A percentile compares a stretch with the other conserved stretches of the same genome.
Evolutionary conservation across 352 stramenopile genomes (phyloP).

Genomic region (Albugo laibachii): DNA sequence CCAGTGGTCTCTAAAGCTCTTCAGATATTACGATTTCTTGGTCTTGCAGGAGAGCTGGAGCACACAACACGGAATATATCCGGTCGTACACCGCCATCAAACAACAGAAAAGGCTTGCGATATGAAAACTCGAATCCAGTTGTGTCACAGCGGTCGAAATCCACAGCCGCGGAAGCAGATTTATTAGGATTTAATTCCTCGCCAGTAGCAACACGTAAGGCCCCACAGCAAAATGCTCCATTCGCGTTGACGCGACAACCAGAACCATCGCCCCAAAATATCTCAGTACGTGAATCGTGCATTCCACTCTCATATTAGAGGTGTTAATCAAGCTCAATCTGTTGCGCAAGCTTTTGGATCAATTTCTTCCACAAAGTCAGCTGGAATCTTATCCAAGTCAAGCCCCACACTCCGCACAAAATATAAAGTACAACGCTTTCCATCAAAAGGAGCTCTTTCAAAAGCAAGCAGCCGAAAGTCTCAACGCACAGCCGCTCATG

Average conservation of each 20-base stretch:
- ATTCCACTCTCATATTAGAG: no score
- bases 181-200: conserved; percentile 53
- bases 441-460: not conserved
- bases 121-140: not conserved
- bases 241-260: not conserved
- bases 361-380: conserved; percentile 8
- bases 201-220: conserved; percentile 14
- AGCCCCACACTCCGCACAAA: conserved; percentile 5
- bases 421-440: not conserved
- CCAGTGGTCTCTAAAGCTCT: conserved; percentile 54
- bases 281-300: no score
- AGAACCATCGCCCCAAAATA: not conserved
- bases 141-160: conserved; percentile 8
- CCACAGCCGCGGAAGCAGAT: conserved; percentile 32
- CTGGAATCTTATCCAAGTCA: conserved; percentile 15
- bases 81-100: not conserved
- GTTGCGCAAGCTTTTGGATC: no score
- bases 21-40: conserved; percentile 45
- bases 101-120: not conserved
- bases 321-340: no score
- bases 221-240: conserved; percentile 1
- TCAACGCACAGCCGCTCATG: not conserved
- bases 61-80: conserved; percentile 7
- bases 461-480: conserved; percentile 15
- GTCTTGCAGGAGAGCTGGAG: conserved; percentile 28